Evolutionary conservation across 345 rosid species (phyloP).

Genomic region (Mercurialis annua): DNA sequence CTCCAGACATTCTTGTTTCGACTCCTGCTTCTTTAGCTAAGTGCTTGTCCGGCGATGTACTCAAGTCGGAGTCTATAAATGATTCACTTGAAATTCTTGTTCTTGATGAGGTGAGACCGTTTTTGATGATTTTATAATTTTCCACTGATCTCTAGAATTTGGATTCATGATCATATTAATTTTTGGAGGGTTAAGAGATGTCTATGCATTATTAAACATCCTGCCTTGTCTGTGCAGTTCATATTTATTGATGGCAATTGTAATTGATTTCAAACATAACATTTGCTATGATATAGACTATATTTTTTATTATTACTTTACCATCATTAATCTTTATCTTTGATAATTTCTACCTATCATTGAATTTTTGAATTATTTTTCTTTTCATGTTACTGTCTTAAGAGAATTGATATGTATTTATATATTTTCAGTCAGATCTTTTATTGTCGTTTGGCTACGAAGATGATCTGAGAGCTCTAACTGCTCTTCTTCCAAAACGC

Average conservation of each 20-base stretch:
- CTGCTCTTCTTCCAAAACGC: constrained; percentile 64
- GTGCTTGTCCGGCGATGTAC: constrained; percentile 65
- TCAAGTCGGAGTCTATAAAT: constrained; percentile 49
- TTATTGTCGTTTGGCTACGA: constrained; percentile 84
- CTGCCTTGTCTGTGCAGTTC: not conserved
- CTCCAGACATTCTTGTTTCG: constrained; percentile 69
- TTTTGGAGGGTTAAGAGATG: too few species aligned
- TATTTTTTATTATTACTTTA: not conserved
- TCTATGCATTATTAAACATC: too few species aligned
- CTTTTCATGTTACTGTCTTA: not conserved
- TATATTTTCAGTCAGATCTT: constrained; percentile 94
- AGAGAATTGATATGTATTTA: constrained; percentile 28
- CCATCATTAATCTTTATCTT: not conserved
- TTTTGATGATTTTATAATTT: not conserved
- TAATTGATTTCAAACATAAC: not conserved
- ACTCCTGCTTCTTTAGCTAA: constrained; percentile 86
- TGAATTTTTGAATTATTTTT: not conserved
- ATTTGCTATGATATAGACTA: not conserved
- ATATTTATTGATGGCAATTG: not conserved
- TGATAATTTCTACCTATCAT: not conserved
- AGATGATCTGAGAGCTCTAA: constrained; percentile 82
- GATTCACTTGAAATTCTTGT: constrained; percentile 76
- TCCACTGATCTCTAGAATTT: not conserved
- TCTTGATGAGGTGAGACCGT: constrained; percentile 81
- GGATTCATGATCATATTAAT: not conserved